Evolutionary conservation across 495 filamentous ascomycete species (phyloP), one percentile per base, ranked within the genome.

Genomic region (Penicillium fimorum): DNA sequence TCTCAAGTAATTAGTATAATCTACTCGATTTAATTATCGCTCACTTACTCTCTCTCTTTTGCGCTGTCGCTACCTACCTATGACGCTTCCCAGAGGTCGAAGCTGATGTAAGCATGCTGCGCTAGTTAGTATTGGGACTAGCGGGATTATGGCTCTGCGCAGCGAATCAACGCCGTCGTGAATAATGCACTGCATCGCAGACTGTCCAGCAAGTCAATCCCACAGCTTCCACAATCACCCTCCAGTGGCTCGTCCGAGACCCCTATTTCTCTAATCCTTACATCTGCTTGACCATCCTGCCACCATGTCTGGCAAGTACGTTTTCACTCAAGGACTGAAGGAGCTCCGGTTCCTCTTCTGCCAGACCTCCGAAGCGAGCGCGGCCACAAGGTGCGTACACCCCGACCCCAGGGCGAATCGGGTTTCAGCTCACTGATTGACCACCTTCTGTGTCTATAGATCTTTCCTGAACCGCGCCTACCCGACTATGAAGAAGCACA

Each of bases 401-500:
- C 20, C 17, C 53, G 41, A 29, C 45, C 47, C 42, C 4, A 45
- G 30, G 30, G 5, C 27, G 24, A 38, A 41, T 27, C 27, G 12
- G 17, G 5, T 29, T 29, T 15, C 55, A 50, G 30, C 11, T 7
- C 32, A 55, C 46, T 62, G 33, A 46, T 49, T 69, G 51, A 69
- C 56, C 32, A 53, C 25, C 38, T n/a, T 27, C 6, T 20, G 6
- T 56, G 24, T 13, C 32, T 30, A 11, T 40, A 98, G 94, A 72
- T 84, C 87, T 12, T 98, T 98, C 80, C 79, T 98, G 47, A 85
- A 86, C 56, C 84, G 88, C 71, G 89, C 92, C 53, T 98, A 98
- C 75, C 95, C 94, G 6, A 92, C 89, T 63, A 97, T 98, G 93
- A 98, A 98, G 84, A 95, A 96, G 82, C 87, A 94, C 80, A 97